phyloP scores from a whole-genome alignment of 306 rosid genomes.

The Astragalus glycyphyllos region DNA sequence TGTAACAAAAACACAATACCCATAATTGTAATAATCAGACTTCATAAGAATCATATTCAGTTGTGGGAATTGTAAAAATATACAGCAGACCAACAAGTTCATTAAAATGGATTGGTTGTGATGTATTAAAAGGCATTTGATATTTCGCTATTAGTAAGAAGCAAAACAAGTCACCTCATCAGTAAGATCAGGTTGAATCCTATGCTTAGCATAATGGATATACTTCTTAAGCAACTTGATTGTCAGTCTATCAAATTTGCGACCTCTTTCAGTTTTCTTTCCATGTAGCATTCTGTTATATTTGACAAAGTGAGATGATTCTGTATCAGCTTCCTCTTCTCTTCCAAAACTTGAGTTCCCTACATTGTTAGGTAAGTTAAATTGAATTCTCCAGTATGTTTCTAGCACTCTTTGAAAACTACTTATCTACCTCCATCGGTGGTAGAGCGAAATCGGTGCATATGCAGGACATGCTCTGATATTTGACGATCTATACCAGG shows the following conservation, averaged over 20 bases:
- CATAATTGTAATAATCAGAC: too few species aligned
- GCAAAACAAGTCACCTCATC: constrained; percentile 70
- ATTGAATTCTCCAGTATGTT: constrained; percentile 33
- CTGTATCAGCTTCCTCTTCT: constrained; percentile 85
- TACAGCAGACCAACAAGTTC: constrained; percentile 8
- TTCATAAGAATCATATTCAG: constrained; percentile 14
- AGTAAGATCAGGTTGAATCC: constrained; percentile 96
- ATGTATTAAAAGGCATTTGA: background rate
- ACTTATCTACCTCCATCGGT: constrained; percentile 75
- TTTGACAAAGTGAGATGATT: constrained; percentile 81
- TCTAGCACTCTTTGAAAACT: constrained; percentile 38
- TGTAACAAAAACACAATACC: constrained; percentile 20
- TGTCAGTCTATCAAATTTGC: constrained; percentile 79
- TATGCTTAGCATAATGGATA: constrained; percentile 96
- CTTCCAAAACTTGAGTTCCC: constrained; percentile 82
- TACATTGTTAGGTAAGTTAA: constrained; percentile 43
- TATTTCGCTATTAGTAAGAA: constrained; percentile 25
- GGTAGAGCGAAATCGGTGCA: constrained; percentile 90
- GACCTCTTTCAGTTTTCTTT: constrained; percentile 67
- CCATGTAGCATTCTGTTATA: constrained; percentile 96
- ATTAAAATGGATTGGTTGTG: background rate
- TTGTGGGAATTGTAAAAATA: constrained; percentile 24
- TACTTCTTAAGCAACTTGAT: constrained; percentile 95
- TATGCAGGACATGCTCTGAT: constrained; percentile 94
- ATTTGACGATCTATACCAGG: constrained; percentile 94